Evolutionary conservation across 1,284 basidiomycete genomes (phyloP).

Genomic region (Lignosus rhinocerotis): DNA sequence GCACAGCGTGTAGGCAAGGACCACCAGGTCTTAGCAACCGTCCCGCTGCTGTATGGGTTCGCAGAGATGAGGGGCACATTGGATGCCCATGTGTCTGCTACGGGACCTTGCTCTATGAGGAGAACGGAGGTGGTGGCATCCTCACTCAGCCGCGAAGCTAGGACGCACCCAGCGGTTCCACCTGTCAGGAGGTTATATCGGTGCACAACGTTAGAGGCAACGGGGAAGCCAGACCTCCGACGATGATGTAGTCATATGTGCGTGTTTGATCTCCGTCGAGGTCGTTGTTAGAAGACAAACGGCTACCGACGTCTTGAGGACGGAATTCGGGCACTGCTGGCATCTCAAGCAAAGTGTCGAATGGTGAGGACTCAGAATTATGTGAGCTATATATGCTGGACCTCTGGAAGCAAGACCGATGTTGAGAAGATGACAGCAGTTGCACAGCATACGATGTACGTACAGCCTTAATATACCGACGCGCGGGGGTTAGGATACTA

Average conservation of each 20-base stretch:
- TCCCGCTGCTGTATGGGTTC: slow-evolving; percentile 22
- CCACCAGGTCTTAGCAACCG: slow-evolving; percentile 28
- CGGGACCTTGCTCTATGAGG: slow-evolving; percentile 37
- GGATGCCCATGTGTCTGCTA: slow-evolving; percentile 35
- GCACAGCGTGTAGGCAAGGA: slow-evolving; percentile 24
- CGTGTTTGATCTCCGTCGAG: neutral
- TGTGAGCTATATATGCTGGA: too few species aligned
- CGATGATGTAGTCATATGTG: slow-evolving; percentile 28
- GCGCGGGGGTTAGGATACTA: too few species aligned
- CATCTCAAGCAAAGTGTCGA: neutral
- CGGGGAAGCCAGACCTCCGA: slow-evolving; percentile 16
- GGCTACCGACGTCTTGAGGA: slow-evolving; percentile 8
- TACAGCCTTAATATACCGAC: too few species aligned
- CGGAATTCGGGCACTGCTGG: slow-evolving; percentile 3
- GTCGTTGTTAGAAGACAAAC: neutral
- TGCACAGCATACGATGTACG: too few species aligned
- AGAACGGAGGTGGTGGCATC: slow-evolving; percentile 30
- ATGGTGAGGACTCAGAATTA: too few species aligned
- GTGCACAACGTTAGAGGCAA: neutral
- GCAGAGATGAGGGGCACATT: slow-evolving; percentile 38
- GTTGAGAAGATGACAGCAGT: too few species aligned
- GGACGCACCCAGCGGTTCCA: slow-evolving; percentile 38
- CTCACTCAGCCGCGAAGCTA: slow-evolving; percentile 36
- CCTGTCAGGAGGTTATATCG: slow-evolving; percentile 15
- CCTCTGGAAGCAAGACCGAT: too few species aligned